Conservation (phyloP, 441 rosid species). For the Cnidoscolus chayamansa region DNA sequence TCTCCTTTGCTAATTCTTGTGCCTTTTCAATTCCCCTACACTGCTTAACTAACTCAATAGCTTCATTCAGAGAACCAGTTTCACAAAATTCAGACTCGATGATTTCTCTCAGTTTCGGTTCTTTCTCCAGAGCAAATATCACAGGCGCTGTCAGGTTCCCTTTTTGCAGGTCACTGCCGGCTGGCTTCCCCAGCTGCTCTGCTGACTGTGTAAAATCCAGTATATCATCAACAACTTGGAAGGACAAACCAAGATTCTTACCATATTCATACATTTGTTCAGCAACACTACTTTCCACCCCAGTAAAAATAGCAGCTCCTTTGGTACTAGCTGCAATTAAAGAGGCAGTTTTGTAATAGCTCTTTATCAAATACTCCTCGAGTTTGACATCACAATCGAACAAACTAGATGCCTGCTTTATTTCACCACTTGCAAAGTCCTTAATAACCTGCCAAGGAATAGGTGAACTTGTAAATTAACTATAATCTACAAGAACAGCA, state of each 20-base stretch:
- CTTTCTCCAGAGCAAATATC: conserved; percentile 71
- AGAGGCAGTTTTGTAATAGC: conserved; percentile 87
- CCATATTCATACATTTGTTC: conserved; percentile 77
- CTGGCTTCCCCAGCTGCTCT: conserved; percentile 91
- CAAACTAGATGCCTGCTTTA: conserved; percentile 88
- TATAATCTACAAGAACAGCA: not conserved
- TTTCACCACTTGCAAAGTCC: conserved; percentile 97
- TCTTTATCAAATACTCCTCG: conserved; percentile 79
- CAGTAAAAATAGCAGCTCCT: conserved; percentile 88
- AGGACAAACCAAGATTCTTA: conserved; percentile 81
- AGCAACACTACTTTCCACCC: conserved; percentile 41
- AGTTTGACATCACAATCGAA: conserved; percentile 71
- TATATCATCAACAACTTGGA: conserved; percentile 87
- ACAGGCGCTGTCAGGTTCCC: conserved; percentile 92
- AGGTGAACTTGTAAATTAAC: not conserved
- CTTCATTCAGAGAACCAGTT: conserved; percentile 72
- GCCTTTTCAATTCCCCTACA: conserved; percentile 70
- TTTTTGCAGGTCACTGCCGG: conserved; percentile 71
- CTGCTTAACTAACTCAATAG: conserved; percentile 55
- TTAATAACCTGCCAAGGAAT: conserved; percentile 63
- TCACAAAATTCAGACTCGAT: conserved; percentile 88
- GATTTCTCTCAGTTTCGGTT: conserved; percentile 72
- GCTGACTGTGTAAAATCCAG: conserved; percentile 87
- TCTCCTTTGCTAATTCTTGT: conserved; percentile 68
- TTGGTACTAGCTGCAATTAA: conserved; percentile 85